phyloP scores from a whole-genome alignment of 2,329 filamentous ascomycete genomes.

The Arachnomyces sp. region DNA sequence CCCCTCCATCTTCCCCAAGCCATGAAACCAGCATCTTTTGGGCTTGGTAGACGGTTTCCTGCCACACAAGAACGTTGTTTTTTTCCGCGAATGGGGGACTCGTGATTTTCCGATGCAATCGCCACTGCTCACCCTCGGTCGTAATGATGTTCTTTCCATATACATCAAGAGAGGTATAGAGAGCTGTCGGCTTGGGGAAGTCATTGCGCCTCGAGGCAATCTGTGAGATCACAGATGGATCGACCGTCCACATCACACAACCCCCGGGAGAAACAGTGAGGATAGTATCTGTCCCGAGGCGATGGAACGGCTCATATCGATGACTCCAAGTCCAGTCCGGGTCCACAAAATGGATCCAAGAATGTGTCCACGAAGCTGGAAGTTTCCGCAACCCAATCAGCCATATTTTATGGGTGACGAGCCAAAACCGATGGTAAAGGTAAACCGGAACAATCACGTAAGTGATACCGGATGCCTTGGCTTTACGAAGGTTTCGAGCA shows the following conservation, averaged over 20 bases:
- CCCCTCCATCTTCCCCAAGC: constrained; percentile 31
- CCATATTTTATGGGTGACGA: constrained; percentile 38
- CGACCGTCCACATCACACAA: constrained; percentile 49
- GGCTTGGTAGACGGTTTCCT: constrained; percentile 56
- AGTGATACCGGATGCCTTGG: constrained; percentile 21
- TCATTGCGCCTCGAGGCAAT: constrained; percentile 58
- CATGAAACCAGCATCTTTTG: constrained; percentile 53
- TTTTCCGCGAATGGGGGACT: constrained; percentile 67
- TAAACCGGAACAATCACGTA: constrained; percentile 20
- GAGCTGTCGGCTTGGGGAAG: constrained; percentile 59
- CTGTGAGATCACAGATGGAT: constrained; percentile 58
- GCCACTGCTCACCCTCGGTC: constrained; percentile 62
- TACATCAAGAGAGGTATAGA: constrained; percentile 52
- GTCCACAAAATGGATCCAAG: constrained; percentile 35
- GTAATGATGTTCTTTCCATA: constrained; percentile 66
- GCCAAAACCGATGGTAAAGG: constrained; percentile 37
- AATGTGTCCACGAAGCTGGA: constrained; percentile 32
- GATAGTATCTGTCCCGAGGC: constrained; percentile 45
- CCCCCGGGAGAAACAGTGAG: constrained; percentile 52
- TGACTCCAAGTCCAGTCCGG: constrained; percentile 18
- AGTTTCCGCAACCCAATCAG: constrained; percentile 35
- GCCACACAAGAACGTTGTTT: constrained; percentile 61
- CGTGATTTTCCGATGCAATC: constrained; percentile 62
- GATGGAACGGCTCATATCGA: constrained; percentile 10
- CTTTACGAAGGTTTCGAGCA: constrained; percentile 16